Base-by-base conservation (phyloP, 1,139 yeast species). In the Scheffersomyces lignicola region DNA sequence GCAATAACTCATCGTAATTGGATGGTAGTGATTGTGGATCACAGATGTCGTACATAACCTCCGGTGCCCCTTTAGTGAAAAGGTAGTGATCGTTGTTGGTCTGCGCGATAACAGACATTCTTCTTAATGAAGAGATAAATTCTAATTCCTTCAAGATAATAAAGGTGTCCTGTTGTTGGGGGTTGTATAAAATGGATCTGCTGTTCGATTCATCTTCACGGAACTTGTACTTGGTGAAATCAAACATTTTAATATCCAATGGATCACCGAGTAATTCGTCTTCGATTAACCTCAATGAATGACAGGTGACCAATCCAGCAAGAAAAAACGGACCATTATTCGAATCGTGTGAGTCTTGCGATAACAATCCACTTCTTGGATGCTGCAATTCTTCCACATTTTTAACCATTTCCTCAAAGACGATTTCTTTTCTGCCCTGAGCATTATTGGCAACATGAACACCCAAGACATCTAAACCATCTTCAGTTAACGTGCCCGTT, bases 401-500 rank as follows among this genome's bases (percentile, higher is more conserved):
- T 2, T 56, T 54, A 4, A 45, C 45, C 35, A 83, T 47, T 0
- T 68, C 73, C 29, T 75, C 73, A 52, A 83, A 82, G 5, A 65
- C 59, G 29, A 67, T 70, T 42, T 66, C 78, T 44, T 75, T 72
- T 41, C 80, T 60, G 14, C 79, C 81, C 9, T 46, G 42, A 1
- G 78, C 79, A 39, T 73, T 73, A 29, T 72, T 66, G 2, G 77
- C 73, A 5, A 83, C 61, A 50, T 87, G 95, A 11, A 90, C 80
- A 3, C 98, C 98, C 50, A 89, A 69, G 5, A 94, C 88, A 56
- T 90, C 97, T 32, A 92, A 67, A 0, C 97, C 98, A 57, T 92
- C 98, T 55, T 92, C 98, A 0, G 99, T 92, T 46, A 92, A 68
- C 0, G 99, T 92, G 1, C 99, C 99, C 0, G 99, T 92, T 56